phyloP scores from a whole-genome alignment of 1,139 yeast genomes.

The Suzukiozyma palmioleophila region DNA sequence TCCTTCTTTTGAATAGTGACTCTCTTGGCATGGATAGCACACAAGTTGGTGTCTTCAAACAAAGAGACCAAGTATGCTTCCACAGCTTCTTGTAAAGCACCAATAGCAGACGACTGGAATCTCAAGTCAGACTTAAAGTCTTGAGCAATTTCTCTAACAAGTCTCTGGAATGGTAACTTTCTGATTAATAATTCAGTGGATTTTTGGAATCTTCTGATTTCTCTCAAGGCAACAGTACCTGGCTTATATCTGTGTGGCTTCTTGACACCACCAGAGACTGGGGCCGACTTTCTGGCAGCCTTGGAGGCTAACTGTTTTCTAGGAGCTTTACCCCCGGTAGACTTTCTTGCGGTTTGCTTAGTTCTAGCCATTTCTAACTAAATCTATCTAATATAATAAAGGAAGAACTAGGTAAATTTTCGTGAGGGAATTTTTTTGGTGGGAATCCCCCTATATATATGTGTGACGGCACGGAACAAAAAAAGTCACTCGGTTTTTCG shows the following conservation, averaged over 20 bases:
- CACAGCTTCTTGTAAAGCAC: slow-evolving; percentile 52
- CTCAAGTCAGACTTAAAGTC: slow-evolving; percentile 49
- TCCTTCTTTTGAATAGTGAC: slow-evolving; percentile 52
- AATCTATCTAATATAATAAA: slow-evolving; percentile 2
- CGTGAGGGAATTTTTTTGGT: background rate
- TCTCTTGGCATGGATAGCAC: slow-evolving; percentile 53
- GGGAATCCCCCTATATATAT: background rate
- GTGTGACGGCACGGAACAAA: background rate
- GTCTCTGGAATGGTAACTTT: slow-evolving; percentile 49
- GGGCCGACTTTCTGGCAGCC: slow-evolving; percentile 52
- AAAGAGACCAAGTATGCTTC: slow-evolving; percentile 50
- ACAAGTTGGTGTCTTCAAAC: slow-evolving; percentile 50
- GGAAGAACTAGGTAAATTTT: slow-evolving; percentile 2
- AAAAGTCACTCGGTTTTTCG: background rate
- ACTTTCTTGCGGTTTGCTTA: slow-evolving; percentile 51
- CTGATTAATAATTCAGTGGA: slow-evolving; percentile 49
- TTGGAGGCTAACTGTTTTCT: slow-evolving; percentile 52
- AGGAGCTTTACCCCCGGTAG: slow-evolving; percentile 53
- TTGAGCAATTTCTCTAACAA: slow-evolving; percentile 48
- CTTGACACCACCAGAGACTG: slow-evolving; percentile 50
- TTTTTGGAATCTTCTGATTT: slow-evolving; percentile 51
- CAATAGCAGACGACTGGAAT: slow-evolving; percentile 49
- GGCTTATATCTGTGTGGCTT: slow-evolving; percentile 55
- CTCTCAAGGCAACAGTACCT: slow-evolving; percentile 54
- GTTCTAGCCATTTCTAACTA: slow-evolving; percentile 43